Evolutionary conservation across 768 basidiomycete genomes (phyloP).

Genomic region (Sporobolomyces pararoseus): DNA sequence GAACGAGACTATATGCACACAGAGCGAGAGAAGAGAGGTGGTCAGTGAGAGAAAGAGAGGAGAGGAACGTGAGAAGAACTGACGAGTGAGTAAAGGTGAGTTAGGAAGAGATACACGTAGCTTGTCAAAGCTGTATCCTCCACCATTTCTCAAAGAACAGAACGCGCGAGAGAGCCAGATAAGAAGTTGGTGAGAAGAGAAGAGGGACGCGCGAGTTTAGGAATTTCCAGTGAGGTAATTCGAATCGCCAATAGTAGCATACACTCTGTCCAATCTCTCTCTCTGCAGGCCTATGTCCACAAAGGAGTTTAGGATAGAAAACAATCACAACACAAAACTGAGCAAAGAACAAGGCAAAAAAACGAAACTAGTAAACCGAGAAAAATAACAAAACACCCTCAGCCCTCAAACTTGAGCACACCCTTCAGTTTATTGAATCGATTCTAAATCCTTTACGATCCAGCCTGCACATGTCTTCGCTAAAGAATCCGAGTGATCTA

Average conservation of each 20-base stretch:
- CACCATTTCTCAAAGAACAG: constrained; percentile 1
- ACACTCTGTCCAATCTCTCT: too few species aligned
- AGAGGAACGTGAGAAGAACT: neutral
- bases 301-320: too few species aligned
- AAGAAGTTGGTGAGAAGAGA: neutral
- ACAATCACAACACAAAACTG: too few species aligned
- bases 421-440: neutral
- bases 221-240: too few species aligned
- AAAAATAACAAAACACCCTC: too few species aligned
- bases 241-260: too few species aligned
- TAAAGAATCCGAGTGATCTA: constrained; percentile 29
- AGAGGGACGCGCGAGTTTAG: too few species aligned
- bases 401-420: neutral
- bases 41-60: neutral
- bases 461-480: constrained; percentile 31
- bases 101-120: constrained; percentile 4
- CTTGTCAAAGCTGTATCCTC: constrained; percentile 3
- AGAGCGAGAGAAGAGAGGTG: too few species aligned
- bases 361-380: too few species aligned
- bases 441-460: constrained; percentile 36
- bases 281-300: too few species aligned
- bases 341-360: too few species aligned
- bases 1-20: constrained; percentile 8
- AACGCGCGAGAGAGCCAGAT: neutral
- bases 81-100: constrained; percentile 7